phyloP scores from a whole-genome alignment of 1,284 basidiomycete genomes.

The Apiotrichum sp. region DNA sequence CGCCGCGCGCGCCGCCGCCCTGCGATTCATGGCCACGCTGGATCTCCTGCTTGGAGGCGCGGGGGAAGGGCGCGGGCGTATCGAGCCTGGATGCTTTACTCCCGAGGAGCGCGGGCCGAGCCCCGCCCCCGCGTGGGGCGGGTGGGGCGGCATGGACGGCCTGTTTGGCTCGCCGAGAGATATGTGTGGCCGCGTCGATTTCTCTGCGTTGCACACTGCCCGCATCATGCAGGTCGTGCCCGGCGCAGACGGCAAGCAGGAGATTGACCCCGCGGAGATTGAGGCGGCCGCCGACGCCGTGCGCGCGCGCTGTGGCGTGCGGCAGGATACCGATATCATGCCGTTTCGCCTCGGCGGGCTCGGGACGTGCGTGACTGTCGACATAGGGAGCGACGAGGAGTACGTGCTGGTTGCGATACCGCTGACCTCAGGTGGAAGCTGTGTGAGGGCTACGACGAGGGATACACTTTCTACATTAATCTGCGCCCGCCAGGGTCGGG shows the following conservation, averaged over 20 bases:
- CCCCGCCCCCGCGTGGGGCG: not conserved
- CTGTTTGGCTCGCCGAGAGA: not conserved
- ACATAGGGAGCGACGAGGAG: not conserved
- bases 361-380: not conserved
- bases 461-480: not conserved
- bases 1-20: not conserved
- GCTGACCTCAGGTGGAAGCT: not conserved
- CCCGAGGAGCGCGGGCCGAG: not conserved
- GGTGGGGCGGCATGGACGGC: not conserved
- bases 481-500: not conserved
- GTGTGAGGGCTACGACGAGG: not conserved
- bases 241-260: not conserved
- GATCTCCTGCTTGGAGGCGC: not conserved
- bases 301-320: constrained; percentile 1
- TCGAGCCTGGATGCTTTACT: not conserved
- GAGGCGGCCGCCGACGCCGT: not conserved
- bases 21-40: constrained; percentile 3
- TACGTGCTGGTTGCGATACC: not conserved
- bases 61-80: not conserved
- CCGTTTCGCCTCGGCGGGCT: not conserved
- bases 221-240: constrained; percentile 1
- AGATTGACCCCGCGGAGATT: not conserved
- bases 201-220: not conserved
- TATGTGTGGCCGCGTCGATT: not conserved
- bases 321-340: not conserved